Conservation (phyloP, 1,284 basidiomycete genomes). For the Ustilago bromivora region DNA sequence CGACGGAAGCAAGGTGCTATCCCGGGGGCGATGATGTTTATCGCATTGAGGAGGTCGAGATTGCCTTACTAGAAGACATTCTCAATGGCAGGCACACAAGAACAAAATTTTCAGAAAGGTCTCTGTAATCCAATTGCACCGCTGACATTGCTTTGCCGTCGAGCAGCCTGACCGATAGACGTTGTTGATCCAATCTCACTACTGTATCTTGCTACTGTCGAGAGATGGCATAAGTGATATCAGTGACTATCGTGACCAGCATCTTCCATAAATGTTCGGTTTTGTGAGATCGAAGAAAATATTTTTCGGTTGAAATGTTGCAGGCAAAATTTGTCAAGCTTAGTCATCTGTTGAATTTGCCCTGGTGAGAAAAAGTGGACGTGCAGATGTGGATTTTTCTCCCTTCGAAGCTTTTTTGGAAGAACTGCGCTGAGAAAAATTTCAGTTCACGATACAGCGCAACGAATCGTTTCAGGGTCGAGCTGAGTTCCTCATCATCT, state of each 20-base stretch:
- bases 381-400: conserved; percentile 35
- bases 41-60: background rate
- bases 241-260: too few relatives aligned
- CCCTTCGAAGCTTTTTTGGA: conserved; percentile 9
- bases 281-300: too few relatives aligned
- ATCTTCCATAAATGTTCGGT: too few relatives aligned
- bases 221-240: too few relatives aligned
- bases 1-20: too few relatives aligned
- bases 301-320: too few relatives aligned
- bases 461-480: conserved; percentile 10
- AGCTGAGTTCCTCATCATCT: conserved; percentile 1
- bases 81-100: too few relatives aligned
- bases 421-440: conserved; percentile 33
- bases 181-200: too few relatives aligned
- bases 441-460: conserved; percentile 30
- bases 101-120: background rate
- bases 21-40: too few relatives aligned
- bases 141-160: too few relatives aligned
- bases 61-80: background rate
- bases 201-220: too few relatives aligned
- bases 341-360: background rate
- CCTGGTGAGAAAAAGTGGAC: conserved; percentile 17
- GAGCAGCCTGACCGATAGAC: too few relatives aligned
- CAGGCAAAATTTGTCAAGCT: background rate
- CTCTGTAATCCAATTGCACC: background rate